Evolutionary conservation across 371 early-diverging fungal genomes (phyloP).

Genomic region (Mucor lusitanicus): DNA sequence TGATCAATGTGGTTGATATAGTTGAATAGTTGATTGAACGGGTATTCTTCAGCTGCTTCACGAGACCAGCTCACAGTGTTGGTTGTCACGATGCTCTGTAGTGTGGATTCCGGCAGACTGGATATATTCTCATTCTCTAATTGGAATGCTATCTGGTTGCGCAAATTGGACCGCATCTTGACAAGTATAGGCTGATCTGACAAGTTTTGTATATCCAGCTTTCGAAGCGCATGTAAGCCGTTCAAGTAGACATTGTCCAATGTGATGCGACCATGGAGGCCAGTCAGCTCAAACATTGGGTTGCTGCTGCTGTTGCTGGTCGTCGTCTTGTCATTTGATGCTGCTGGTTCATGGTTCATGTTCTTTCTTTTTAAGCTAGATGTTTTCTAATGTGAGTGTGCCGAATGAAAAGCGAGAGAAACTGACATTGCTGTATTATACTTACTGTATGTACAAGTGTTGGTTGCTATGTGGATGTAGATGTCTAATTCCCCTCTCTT

Average conservation of each 20-base stretch:
- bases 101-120: constrained; percentile 24
- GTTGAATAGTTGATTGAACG: constrained; percentile 89
- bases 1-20: constrained; percentile 85
- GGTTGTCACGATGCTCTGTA: constrained; percentile 40
- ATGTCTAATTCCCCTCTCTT: background rate
- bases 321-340: background rate
- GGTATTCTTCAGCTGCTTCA: constrained; percentile 54
- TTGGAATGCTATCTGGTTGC: constrained; percentile 86
- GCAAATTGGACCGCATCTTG: constrained; percentile 81
- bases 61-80: constrained; percentile 65
- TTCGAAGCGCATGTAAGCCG: constrained; percentile 79
- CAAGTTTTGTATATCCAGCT: constrained; percentile 73
- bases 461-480: too few relatives aligned
- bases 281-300: constrained; percentile 58
- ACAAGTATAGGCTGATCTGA: constrained; percentile 61
- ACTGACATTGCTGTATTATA: too few relatives aligned
- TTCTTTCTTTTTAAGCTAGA: too few relatives aligned
- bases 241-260: constrained; percentile 82
- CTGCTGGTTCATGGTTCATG: background rate
- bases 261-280: constrained; percentile 58
- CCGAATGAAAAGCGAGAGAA: too few relatives aligned
- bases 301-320: background rate
- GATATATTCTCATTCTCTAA: constrained; percentile 81
- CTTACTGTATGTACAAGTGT: background rate
- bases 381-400: too few relatives aligned